Evolutionary conservation across 257 asterid genomes (phyloP), one percentile per base, ranked within the genome.

Genomic region (Marsdenia floribunda): DNA sequence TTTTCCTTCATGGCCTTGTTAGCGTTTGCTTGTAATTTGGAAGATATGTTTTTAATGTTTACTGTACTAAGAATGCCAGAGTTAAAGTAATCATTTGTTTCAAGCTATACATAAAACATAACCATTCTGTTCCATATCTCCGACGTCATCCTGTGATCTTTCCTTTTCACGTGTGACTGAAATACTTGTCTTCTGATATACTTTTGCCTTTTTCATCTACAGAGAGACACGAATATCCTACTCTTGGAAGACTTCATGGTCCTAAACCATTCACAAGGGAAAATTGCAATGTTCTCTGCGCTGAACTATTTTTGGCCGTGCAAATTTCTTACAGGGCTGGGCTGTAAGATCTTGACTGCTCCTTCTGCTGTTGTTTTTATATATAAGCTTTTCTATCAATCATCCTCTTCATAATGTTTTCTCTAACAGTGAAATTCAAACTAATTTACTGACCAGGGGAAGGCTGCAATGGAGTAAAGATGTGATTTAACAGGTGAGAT

Each of bases 1-100:
- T 37, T 24, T 64, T 64, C 49, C 35, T 70, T 49, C 42, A 47
- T n/a, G 61, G 3, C 61, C 58, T 54, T 60, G 60, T 35, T 76
- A 44, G 44, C 16, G 11, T 58, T 58, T 58, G 66, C 66, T 58
- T 26, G n/a, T 11, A 24, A 24, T 59, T 26, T 13, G 13, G 19
- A 59, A 59, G 38, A 59, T 3, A n/a, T 9, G 37, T 9, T 8
- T 59, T 59, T 22, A n/a, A 3, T 57, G 33, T 57, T 54, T 22
- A 57, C 63, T 1, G 35, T 57, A 19, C 6, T 21, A 55, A 55
- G 61, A 21, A 21, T 5, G 13, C 13, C 61, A 21, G 61, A 55
- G 52, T 6, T 6, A 19, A 55, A 55, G n/a, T 4, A n/a, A 57
- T 9, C 33, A 57, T 57, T 7, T 57, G 13, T 57, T 22, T 57